phyloP scores from a whole-genome alignment of 2,329 filamentous ascomycete species.

The Colletotrichum karsti region DNA sequence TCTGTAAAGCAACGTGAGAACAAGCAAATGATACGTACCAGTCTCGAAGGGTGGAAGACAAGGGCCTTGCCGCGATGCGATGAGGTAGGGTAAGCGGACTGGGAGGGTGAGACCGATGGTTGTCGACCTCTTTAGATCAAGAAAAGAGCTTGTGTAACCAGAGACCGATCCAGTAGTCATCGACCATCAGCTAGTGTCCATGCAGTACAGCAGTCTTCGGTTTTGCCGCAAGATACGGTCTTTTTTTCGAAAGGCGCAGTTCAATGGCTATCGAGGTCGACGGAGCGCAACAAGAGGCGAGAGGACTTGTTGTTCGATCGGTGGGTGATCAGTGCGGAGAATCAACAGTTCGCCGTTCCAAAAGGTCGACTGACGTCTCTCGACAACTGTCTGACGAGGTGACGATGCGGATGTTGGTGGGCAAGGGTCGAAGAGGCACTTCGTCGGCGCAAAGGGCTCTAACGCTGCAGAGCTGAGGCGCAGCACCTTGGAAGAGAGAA shows the following conservation, averaged over 20 bases:
- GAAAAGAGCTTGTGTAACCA: not conserved
- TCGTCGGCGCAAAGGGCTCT: not conserved
- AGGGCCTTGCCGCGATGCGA: not conserved
- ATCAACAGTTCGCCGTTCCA: not conserved
- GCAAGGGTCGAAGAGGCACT: not conserved
- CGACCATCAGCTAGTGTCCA: not conserved
- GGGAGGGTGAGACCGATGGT: not conserved
- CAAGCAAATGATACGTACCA: conserved; percentile 15
- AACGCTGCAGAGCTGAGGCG: not conserved
- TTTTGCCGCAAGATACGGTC: not conserved
- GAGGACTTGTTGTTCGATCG: not conserved
- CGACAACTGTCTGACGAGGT: not conserved
- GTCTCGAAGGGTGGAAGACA: not conserved
- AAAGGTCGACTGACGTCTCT: not conserved
- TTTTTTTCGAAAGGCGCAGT: too few species aligned
- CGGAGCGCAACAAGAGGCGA: not conserved
- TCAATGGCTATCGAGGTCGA: too few species aligned
- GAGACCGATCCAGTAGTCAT: too few species aligned
- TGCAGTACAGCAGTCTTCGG: too few species aligned
- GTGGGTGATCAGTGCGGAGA: not conserved
- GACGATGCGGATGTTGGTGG: not conserved
- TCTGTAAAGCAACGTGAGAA: not conserved
- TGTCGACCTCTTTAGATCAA: not conserved
- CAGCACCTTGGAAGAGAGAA: not conserved
- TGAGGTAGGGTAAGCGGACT: not conserved